phyloP scores from a whole-genome alignment of 805 yeast genomes.

The Saturnispora saitoi region DNA sequence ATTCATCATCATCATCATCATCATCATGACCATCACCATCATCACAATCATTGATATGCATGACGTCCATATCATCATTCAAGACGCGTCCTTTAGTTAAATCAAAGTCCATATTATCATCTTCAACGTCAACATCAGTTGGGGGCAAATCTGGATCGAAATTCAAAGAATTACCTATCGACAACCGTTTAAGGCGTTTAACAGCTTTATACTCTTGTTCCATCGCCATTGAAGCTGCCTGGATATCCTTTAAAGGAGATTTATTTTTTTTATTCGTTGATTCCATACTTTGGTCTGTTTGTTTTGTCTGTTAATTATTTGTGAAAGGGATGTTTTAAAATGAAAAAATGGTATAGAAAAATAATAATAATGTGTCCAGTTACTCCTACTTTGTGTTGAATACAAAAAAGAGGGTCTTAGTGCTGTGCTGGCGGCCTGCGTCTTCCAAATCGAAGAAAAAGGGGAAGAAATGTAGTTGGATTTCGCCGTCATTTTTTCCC shows the following conservation, averaged over 20 bases:
- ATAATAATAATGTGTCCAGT: not conserved
- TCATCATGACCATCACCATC: not conserved
- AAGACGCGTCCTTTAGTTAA: not conserved
- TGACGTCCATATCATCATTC: not conserved
- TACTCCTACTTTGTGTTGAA: not conserved
- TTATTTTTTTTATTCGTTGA: constrained; percentile 13
- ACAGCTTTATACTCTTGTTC: constrained; percentile 69
- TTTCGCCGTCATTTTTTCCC: not conserved
- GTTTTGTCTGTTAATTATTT: not conserved
- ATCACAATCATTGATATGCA: not conserved
- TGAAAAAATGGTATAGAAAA: not conserved
- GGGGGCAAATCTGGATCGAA: constrained; percentile 67
- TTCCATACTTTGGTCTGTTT: not conserved
- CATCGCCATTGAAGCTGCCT: constrained; percentile 66
- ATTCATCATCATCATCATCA: constrained; percentile 10
- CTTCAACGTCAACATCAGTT: constrained; percentile 2
- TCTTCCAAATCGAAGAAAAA: not conserved
- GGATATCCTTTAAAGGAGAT: constrained; percentile 31
- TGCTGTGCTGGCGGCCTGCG: not conserved
- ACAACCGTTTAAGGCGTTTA: constrained; percentile 62
- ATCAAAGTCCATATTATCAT: not conserved
- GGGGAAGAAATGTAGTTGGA: not conserved
- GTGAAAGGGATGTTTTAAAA: not conserved
- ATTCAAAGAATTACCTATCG: constrained; percentile 53
- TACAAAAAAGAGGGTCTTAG: not conserved